Percentiles rank a stretch among this genome's conserved stretches.
phyloP scores from a whole-genome alignment of 495 filamentous ascomycete species.

The Penicillium desertorum region DNA sequence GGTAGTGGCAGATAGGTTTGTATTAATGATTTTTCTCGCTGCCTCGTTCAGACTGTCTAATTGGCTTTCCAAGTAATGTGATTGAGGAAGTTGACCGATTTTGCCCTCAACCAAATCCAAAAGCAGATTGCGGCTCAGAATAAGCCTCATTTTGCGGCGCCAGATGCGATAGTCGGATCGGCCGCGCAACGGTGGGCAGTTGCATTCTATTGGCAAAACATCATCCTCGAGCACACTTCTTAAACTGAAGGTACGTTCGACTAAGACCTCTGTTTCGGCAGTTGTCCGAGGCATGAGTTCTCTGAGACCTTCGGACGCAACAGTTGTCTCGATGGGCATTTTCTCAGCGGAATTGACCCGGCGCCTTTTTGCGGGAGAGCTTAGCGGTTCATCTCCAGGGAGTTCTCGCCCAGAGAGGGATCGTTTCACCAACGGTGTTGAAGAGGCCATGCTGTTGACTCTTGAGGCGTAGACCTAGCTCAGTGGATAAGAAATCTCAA shows the following conservation, averaged over 20 bases:
- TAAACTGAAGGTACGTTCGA: constrained; percentile 1
- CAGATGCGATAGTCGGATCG: constrained; percentile 5
- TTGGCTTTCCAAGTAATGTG: background rate
- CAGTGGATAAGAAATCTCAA: background rate
- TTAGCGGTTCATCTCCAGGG: background rate
- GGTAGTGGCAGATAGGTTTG: background rate
- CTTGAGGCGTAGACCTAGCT: background rate
- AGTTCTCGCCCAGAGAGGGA: background rate
- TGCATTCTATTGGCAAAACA: background rate
- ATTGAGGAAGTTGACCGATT: background rate
- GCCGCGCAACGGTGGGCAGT: constrained; percentile 4
- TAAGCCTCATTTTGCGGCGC: background rate
- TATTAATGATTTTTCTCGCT: background rate
- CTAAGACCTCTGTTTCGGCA: background rate
- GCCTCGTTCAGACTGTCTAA: background rate
- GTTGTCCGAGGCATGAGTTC: background rate
- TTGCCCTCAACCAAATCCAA: constrained; percentile 1
- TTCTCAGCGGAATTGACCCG: background rate
- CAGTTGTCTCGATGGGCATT: background rate
- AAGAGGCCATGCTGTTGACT: constrained; percentile 2
- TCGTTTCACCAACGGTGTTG: background rate
- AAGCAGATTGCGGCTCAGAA: background rate
- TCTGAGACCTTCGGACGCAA: background rate
- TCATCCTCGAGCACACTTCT: background rate
- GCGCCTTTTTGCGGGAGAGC: constrained; percentile 10